Evolutionary conservation across 805 yeast genomes (phyloP).

Genomic region (Wickerhamomyces sydowiorum): DNA sequence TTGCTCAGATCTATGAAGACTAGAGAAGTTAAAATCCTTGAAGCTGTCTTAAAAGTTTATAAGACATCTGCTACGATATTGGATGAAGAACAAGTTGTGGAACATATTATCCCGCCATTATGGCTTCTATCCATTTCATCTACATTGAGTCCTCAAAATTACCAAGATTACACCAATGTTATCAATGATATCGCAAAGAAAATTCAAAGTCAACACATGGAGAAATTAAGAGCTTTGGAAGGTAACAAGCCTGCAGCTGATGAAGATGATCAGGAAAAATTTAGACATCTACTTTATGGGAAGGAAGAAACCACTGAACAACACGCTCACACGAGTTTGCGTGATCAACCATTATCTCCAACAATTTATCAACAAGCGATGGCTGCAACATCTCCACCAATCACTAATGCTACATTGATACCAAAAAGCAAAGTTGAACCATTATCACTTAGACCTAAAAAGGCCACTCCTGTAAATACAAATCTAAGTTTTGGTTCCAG

Average conservation of each 20-base stretch:
- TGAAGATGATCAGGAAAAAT: constrained; percentile 17
- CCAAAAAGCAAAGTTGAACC: constrained; percentile 14
- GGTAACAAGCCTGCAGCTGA: constrained; percentile 19
- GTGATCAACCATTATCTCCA: constrained; percentile 6
- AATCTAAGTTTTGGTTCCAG: constrained; percentile 13
- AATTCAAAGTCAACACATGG: constrained; percentile 38
- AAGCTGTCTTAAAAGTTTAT: constrained; percentile 41
- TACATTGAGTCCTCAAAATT: constrained; percentile 36
- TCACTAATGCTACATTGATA: constrained; percentile 1
- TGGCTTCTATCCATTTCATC: constrained; percentile 44
- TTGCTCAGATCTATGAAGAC: constrained; percentile 70
- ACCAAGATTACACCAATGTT: constrained; percentile 29
- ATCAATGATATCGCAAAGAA: constrained; percentile 36
- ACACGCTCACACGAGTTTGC: not conserved
- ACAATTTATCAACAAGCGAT: constrained; percentile 18
- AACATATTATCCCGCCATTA: constrained; percentile 47
- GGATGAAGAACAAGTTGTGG: constrained; percentile 45
- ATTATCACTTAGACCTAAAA: constrained; percentile 12
- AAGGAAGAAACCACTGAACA: constrained; percentile 20
- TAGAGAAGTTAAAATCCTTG: constrained; percentile 60
- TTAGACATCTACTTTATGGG: constrained; percentile 11
- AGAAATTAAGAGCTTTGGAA: constrained; percentile 23
- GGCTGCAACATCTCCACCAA: constrained; percentile 2
- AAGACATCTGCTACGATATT: constrained; percentile 29
- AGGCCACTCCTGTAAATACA: not conserved